Evolutionary conservation across 148 eudicot species (phyloP), one percentile per base, ranked within the genome.

Genomic region (Amaranthus cruentus): DNA sequence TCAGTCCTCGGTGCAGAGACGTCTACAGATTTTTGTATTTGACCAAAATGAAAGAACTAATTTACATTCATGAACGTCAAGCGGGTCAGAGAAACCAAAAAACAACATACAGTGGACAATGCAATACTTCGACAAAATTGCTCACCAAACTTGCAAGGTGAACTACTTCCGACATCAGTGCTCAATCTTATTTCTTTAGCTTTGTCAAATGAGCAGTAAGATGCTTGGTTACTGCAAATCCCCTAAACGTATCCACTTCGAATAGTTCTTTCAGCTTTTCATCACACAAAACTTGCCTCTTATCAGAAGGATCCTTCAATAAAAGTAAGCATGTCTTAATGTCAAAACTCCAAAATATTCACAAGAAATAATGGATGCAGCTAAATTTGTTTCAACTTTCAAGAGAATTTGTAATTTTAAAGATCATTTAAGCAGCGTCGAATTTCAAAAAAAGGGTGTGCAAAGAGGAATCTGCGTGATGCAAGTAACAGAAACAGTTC

Each of bases 271-370:
- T 80, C 56, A 81, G 80, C 86, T 78, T 83, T 49, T 79, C 82
- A 70, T 83, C 84, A 28, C 82, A 81, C 66, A 84, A 53, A 18
- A 84, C 76, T 73, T 64, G 70, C 78, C 87, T 69, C 78, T 78
- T 84, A 76, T 84, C 84, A 18, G 82, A 81, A 66, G 87, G 87
- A 47, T 84, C 87, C 87, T 84, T 68, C 71, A 81, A 54, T 62
- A 73, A 53, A 74, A 46, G 28, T 47, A 78, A n/a, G 11, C 57
- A 63, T 75, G 38, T 11, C 50, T 59, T 9, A 6, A 8, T 28
- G 53, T 58, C 49, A 73, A 42, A 49, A 60, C 42, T 59, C 13
- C 59, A 18, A 55, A 47, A 55, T 28, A 28, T 28, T 28, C 1
- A 2, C 38, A 28, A 28, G 38, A 28, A 28, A 28, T 28, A 28